Evolutionary conservation across 1,284 basidiomycete species (phyloP).

Genomic region (Cronartium ribicola): DNA sequence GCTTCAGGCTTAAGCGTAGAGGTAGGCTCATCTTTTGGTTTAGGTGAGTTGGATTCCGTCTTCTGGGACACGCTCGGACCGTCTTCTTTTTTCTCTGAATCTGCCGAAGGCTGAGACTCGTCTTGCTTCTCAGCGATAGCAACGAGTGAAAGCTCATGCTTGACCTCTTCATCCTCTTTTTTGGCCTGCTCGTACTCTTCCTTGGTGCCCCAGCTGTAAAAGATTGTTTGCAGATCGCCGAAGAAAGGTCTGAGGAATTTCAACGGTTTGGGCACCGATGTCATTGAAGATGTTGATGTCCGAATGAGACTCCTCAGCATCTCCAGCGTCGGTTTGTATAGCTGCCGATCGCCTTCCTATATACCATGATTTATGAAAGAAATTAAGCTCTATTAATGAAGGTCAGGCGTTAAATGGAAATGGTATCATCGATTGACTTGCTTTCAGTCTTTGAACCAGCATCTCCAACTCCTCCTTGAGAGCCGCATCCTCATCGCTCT

Average conservation of each 20-base stretch:
- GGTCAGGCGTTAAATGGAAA: neutral
- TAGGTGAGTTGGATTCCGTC: constrained; percentile 11
- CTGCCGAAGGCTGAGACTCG: neutral
- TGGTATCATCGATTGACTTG: constrained; percentile 53
- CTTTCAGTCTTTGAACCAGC: constrained; percentile 90
- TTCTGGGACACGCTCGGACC: neutral
- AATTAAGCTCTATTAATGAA: constrained; percentile 1
- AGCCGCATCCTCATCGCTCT: constrained; percentile 81
- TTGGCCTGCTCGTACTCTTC: constrained; percentile 27
- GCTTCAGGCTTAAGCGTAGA: neutral
- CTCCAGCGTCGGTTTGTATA: constrained; percentile 89
- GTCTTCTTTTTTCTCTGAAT: neutral
- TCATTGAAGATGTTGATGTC: constrained; percentile 98
- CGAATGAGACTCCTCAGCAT: constrained; percentile 88
- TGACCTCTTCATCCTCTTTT: constrained; percentile 58
- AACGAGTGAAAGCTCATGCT: constrained; percentile 68
- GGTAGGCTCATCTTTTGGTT: neutral
- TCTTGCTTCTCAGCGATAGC: constrained; percentile 25
- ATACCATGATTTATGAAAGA: neutral
- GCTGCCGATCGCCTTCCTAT: constrained; percentile 77
- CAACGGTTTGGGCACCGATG: constrained; percentile 97
- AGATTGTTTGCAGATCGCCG: constrained; percentile 63
- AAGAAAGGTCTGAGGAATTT: constrained; percentile 97
- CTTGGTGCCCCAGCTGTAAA: constrained; percentile 42
- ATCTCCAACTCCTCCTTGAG: constrained; percentile 95